Evolutionary conservation across 805 yeast species (phyloP).

Genomic region (Myxozyma neglecta): DNA sequence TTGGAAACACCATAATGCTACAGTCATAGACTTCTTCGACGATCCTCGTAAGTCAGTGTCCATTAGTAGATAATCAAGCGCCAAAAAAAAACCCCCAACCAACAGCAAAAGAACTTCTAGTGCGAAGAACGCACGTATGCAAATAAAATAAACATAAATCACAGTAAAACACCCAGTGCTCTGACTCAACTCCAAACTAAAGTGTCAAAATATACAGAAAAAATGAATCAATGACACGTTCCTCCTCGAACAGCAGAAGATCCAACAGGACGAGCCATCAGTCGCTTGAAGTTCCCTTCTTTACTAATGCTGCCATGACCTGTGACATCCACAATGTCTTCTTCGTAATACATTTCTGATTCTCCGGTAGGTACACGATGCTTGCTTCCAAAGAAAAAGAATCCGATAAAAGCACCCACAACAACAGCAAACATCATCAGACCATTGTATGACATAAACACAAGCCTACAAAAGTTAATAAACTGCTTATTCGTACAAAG

Average conservation of each 20-base stretch:
- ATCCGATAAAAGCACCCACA: conserved; percentile 29
- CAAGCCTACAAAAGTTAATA: conserved; percentile 14
- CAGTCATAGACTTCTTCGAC: too few species aligned
- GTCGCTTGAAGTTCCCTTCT: neutral
- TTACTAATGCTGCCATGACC: conserved; percentile 5
- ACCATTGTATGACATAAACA: conserved; percentile 29
- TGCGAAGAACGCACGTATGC: neutral
- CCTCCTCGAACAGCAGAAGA: conserved; percentile 27
- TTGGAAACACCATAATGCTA: too few species aligned
- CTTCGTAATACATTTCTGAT: conserved; percentile 2
- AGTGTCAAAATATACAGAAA: neutral
- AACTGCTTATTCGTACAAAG: neutral
- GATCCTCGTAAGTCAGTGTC: too few species aligned
- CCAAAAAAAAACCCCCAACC: neutral
- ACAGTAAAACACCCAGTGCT: neutral
- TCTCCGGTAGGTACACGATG: conserved; percentile 17
- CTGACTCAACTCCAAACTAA: neutral
- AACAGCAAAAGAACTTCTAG: neutral
- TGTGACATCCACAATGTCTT: conserved; percentile 2
- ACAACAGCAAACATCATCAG: conserved; percentile 28
- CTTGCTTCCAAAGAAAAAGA: conserved; percentile 27
- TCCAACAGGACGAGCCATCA: conserved; percentile 15
- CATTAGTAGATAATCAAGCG: too few species aligned
- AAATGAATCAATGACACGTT: conserved; percentile 22
- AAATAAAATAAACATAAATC: neutral